Conservation (phyloP, 1,284 basidiomycete species). For the Rhizoctonia solani region DNA sequence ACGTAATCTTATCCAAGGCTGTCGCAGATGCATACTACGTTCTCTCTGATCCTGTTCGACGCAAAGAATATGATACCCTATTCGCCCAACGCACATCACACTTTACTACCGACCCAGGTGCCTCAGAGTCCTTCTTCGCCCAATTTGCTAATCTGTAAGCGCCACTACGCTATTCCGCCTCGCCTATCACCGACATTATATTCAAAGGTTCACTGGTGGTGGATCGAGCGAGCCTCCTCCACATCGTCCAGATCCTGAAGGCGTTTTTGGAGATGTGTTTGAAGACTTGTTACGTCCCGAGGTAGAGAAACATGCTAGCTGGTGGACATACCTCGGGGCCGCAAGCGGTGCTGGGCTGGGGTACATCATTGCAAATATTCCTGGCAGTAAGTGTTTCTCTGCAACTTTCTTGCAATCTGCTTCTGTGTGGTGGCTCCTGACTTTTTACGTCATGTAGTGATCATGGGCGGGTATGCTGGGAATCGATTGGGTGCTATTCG, state of each 20-base stretch:
- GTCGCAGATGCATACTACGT: constrained; percentile 97
- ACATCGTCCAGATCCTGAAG: constrained; percentile 73
- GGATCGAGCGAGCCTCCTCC: constrained; percentile 40
- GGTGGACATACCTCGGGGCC: constrained; percentile 80
- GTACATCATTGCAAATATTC: constrained; percentile 86
- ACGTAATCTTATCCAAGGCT: constrained; percentile 53
- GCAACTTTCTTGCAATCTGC: constrained; percentile 32
- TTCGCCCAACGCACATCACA: constrained; percentile 53
- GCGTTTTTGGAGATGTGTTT: constrained; percentile 86
- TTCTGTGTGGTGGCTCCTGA: constrained; percentile 15
- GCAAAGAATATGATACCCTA: constrained; percentile 83
- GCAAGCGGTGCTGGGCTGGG: constrained; percentile 66
- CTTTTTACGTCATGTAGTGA: constrained; percentile 44
- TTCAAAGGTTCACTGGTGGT: constrained; percentile 50
- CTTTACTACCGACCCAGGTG: constrained; percentile 62
- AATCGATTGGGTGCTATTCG: constrained; percentile 85
- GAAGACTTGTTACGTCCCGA: constrained; percentile 85
- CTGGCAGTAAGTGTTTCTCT: constrained; percentile 52
- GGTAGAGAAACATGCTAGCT: constrained; percentile 66
- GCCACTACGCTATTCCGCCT: not conserved
- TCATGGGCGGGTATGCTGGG: constrained; percentile 80
- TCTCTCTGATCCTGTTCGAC: constrained; percentile 73
- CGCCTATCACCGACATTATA: not conserved
- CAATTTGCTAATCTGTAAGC: constrained; percentile 65
- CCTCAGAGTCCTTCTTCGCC: constrained; percentile 76